These are phyloP conservation scores for Eucalyptus grandis DNA, from an alignment of 345 rosid species.

Conservation along the genomic window DNA sequence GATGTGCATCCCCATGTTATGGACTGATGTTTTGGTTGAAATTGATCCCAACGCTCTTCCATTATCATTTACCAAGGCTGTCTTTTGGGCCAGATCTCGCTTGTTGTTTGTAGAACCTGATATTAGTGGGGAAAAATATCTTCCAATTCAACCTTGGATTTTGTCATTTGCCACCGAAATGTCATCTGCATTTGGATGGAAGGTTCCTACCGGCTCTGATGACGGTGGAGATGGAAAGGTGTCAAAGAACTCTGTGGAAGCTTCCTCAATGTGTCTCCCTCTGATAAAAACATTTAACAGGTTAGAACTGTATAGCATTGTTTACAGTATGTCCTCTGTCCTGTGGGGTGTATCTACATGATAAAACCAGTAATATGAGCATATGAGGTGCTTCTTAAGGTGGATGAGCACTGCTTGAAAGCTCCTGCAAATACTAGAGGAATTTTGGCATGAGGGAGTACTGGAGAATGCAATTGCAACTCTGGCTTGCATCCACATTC, in stretches of 20 bases:
- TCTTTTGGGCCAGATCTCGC: slow-evolving; percentile 88
- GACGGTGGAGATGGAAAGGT: slow-evolving; percentile 76
- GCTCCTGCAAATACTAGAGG: neutral
- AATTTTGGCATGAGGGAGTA: neutral
- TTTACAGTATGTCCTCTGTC: neutral
- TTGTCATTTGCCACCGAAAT: slow-evolving; percentile 56
- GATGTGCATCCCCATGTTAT: slow-evolving; percentile 93
- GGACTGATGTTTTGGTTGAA: slow-evolving; percentile 76
- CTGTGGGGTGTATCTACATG: neutral
- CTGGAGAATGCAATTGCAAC: neutral
- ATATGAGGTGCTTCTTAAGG: neutral
- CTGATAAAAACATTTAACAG: slow-evolving; percentile 70
- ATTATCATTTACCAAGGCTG: slow-evolving; percentile 69
- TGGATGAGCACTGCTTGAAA: neutral
- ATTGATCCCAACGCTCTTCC: slow-evolving; percentile 54
- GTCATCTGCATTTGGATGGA: slow-evolving; percentile 80
- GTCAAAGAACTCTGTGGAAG: slow-evolving; percentile 75
- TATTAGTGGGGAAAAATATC: slow-evolving; percentile 43
- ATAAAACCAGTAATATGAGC: neutral
- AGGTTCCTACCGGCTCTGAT: slow-evolving; percentile 83
- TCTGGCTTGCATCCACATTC: neutral
- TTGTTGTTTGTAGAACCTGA: slow-evolving; percentile 78
- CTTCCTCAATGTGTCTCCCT: slow-evolving; percentile 57
- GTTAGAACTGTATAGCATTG: slow-evolving; percentile 8
- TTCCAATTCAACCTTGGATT: slow-evolving; percentile 64